Evolutionary conservation across 352 stramenopile genomes (phyloP), one percentile per base, ranked within the genome.

Genomic region (Halophytophthora batemanensis): DNA sequence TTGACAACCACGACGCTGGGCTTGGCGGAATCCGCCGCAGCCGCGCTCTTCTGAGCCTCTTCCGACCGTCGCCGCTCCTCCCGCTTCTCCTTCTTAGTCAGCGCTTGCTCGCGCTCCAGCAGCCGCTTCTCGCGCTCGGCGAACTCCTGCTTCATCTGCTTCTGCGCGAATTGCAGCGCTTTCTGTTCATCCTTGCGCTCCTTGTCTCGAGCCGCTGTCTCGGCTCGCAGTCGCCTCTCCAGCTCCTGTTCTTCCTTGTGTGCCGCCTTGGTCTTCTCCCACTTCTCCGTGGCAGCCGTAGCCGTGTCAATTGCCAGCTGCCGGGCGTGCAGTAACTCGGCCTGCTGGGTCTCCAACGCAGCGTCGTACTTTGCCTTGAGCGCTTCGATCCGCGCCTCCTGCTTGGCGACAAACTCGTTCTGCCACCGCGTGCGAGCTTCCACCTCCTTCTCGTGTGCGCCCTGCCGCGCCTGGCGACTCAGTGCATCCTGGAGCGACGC

Each of bases 281-380:
- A 66, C 25, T 78, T 83, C 5, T 74, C 59, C 1, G 72, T 53
- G 17, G 79, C 71, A 12, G 63, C 28, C 23, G 67, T 80, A 1
- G 74, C 66, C 12, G 67, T 74, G 45, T 87, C 71, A 10, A 86
- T 33, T 0, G 72, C 70, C 25, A 77, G 54, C 19, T 88, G 74
- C 0, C 73, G 63, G 19, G 80, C 73, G 25, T 56, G 60, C 34
- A 82, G 39, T 0, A 90, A 52, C 34, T 90, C 80, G 12, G 51
- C 13, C 37, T 83, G 77, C 35, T 90, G 80, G 1, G 59, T 69
- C 45, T 85, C 75, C 3, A 90, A 56, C 19, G 73, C 75, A 19
- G 59, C 61, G 39, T 90, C 80, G 41, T 88, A 90, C 46, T 90
- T 90, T 10, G 57, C 60, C 29, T 88, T 90, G 1, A 90, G 46